Percentiles rank a stretch among this genome's conserved stretches.
Conservation (phyloP, 441 rosid genomes). For the Cnidoscolus chayamansa region DNA sequence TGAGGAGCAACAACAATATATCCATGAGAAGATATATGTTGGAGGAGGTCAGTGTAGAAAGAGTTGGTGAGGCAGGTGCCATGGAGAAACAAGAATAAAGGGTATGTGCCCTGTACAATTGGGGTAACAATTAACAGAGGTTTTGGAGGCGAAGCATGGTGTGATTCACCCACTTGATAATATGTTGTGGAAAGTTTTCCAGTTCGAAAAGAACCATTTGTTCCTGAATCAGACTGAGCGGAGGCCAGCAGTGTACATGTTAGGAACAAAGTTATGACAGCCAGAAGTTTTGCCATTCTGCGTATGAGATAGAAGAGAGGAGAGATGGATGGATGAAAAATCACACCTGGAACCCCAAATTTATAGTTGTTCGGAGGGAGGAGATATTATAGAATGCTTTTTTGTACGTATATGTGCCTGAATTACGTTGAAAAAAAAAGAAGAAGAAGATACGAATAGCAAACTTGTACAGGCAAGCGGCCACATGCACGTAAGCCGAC, state of each 20-base stretch:
- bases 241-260: not conserved
- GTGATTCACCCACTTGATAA: conserved; percentile 14
- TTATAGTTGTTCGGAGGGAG: not conserved
- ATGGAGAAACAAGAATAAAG: conserved; percentile 49
- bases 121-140: conserved; percentile 39
- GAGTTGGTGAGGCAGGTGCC: conserved; percentile 42
- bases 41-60: conserved; percentile 43
- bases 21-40: conserved; percentile 53
- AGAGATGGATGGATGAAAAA: not conserved
- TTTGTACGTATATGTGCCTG: no score
- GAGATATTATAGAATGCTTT: no score
- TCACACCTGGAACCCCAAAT: not conserved
- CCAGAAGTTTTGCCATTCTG: not conserved
- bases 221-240: not conserved
- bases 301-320: not conserved
- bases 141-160: conserved; percentile 34
- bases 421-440: no score
- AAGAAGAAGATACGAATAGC: no score
- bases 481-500: no score
- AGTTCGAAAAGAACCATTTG: conserved; percentile 14
- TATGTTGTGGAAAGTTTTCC: conserved; percentile 12
- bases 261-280: not conserved
- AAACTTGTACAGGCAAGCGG: no score
- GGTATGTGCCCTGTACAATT: conserved; percentile 32
- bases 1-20: conserved; percentile 59